Evolutionary conservation across 805 yeast species (phyloP), one percentile per base, ranked within the genome.

Genomic region (Kazachstania martiniae): DNA sequence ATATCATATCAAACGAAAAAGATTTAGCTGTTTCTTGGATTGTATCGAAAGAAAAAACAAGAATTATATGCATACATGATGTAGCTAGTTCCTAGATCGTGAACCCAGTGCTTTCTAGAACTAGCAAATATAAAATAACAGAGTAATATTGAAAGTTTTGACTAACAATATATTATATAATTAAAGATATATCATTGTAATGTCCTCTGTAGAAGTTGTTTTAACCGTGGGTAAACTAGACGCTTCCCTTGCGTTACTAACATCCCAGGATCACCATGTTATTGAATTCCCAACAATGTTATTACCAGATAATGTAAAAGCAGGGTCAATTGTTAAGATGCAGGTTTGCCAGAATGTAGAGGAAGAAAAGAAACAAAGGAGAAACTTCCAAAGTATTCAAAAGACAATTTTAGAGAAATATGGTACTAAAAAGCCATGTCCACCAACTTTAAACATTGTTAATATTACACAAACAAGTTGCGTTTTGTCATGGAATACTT

Each of bases 231-330:
- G 97, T 30, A 87, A 87, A 61, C 67, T 89, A 28, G 98, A 91
- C 54, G 95, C 96, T 9, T 86, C 96, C 2, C 65, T 91, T 55
- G 97, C 97, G 19, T 66, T 91, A 29, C 66, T 91, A 28, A 70
- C 93, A 24, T 89, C 98, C 13, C 72, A 79, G 35, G 91, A 89
- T 55, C 97, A 89, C 56, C 95, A 87, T 53, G 67, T 89, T 39
- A 87, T 91, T 42, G 98, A 91, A 51, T 91, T 89, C 49, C 98
- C 98, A n/a, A 85, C 97, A 3, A 75, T 89, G 36, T 64, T 91
- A 34, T 63, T 91, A 28, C 98, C 98, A 7, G 81, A 78, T 44
- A 87, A 89, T 25, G 91, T 87, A 22, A 70, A 72, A 42, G 93
- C 97, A 1, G 98, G 98, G 3, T 82, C 95, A 9, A 80, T 91